phyloP scores from a whole-genome alignment of 371 early-diverging fungal species.

The Mucor sp. region DNA sequence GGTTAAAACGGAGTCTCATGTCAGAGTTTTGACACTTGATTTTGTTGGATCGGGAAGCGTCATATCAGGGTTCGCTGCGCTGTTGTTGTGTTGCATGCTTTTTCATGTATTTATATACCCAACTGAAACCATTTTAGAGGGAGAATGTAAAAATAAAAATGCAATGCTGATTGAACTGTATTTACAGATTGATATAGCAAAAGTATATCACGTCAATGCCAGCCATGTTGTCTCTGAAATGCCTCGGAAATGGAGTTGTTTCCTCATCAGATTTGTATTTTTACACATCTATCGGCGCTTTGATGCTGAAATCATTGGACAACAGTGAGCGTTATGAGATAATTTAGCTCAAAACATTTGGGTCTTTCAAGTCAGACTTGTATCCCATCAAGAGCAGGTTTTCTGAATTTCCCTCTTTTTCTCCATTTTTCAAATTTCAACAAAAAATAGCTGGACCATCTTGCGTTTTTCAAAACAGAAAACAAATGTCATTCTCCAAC shows the following conservation, averaged over 20 bases:
- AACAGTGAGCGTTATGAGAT: not conserved
- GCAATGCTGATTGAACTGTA: not conserved
- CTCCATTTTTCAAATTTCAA: not conserved
- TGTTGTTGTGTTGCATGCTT: too few species aligned
- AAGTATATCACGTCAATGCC: too few species aligned
- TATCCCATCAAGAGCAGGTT: not conserved
- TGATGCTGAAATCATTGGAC: constrained; percentile 4
- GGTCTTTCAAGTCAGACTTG: constrained; percentile 8
- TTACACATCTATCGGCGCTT: constrained; percentile 8
- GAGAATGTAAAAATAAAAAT: not conserved
- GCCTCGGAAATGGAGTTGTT: not conserved
- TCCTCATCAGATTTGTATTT: not conserved
- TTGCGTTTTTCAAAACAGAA: not conserved
- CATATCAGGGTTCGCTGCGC: too few species aligned
- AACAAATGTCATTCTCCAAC: not conserved
- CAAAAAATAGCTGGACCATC: not conserved
- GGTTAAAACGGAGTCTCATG: not conserved
- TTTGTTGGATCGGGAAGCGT: not conserved
- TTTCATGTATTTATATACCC: not conserved
- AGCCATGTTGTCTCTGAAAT: not conserved
- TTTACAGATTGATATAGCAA: not conserved
- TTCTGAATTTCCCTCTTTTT: not conserved
- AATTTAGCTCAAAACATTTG: not conserved
- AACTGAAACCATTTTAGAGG: not conserved
- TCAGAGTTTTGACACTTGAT: not conserved